phyloP scores from a whole-genome alignment of 1,284 basidiomycete genomes.

The Phellopilus nigrolimitatus region DNA sequence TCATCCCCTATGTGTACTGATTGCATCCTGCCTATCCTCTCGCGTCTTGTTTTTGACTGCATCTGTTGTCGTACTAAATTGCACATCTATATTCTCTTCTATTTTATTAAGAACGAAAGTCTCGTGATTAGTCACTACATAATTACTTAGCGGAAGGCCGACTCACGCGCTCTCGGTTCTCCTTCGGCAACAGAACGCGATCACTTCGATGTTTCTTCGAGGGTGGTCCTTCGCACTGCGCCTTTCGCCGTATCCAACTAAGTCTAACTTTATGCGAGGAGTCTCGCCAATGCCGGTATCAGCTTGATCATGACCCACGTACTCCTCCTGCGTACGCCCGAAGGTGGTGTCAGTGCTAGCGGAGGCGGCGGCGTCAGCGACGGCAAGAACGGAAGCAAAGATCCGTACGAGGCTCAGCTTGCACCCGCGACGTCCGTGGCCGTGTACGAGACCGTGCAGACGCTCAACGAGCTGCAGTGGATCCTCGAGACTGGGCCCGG shows the following conservation, averaged over 20 bases:
- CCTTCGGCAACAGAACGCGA: background rate
- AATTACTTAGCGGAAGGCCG: background rate
- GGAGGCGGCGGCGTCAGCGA: slow-evolving; percentile 22
- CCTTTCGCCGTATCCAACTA: background rate
- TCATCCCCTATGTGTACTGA: slow-evolving; percentile 49
- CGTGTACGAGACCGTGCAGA: slow-evolving; percentile 58
- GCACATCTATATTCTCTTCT: background rate
- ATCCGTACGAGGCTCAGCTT: slow-evolving; percentile 51
- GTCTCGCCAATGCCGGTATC: background rate
- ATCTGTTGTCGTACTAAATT: background rate
- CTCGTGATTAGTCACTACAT: background rate
- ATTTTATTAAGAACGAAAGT: background rate
- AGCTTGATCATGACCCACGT: slow-evolving; percentile 29
- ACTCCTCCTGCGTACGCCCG: slow-evolving; percentile 51
- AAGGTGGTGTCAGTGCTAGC: slow-evolving; percentile 22
- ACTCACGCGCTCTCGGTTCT: background rate
- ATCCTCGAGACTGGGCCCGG: slow-evolving; percentile 39
- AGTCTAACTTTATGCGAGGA: background rate
- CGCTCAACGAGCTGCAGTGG: slow-evolving; percentile 37
- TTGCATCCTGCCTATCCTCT: too few species aligned
- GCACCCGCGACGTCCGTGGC: slow-evolving; percentile 48
- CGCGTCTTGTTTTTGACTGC: background rate
- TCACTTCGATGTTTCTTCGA: background rate
- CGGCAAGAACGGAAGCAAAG: slow-evolving; percentile 27
- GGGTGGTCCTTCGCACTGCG: background rate